Evolutionary conservation across 225 moss, liverwort and hornwort genomes (phyloP).

Genomic region (Straminergon stramineum): DNA sequence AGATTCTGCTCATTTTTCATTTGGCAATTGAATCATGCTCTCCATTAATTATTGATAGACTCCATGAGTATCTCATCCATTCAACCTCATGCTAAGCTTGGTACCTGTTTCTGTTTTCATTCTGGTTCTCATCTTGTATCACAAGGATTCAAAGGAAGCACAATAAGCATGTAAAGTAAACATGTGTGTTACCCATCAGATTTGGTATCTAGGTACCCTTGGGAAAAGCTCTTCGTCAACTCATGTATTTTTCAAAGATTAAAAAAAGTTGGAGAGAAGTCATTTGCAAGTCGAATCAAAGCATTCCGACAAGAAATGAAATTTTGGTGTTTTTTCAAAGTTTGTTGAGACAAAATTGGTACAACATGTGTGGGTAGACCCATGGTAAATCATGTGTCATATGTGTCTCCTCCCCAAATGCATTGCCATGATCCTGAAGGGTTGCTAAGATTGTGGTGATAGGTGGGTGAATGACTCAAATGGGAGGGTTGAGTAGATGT

Average conservation of each 20-base stretch:
- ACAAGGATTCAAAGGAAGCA: neutral
- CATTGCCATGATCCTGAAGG: too few species aligned
- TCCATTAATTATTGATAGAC: neutral
- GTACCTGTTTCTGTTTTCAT: too few species aligned
- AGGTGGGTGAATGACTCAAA: too few species aligned
- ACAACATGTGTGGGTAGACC: neutral
- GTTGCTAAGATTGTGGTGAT: too few species aligned
- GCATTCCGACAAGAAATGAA: neutral
- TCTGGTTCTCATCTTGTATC: too few species aligned
- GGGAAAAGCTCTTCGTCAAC: neutral
- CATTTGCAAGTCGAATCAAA: neutral
- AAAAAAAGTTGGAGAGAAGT: neutral
- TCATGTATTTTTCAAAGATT: neutral
- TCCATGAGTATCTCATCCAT: neutral
- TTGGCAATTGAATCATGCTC: neutral
- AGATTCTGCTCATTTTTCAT: neutral
- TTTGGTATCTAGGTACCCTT: neutral
- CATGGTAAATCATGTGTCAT: fast-evolving
- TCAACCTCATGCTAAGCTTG: too few species aligned
- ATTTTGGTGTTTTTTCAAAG: neutral
- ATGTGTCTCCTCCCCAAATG: neutral
- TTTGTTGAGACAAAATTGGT: neutral
- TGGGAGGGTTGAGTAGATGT: too few species aligned
- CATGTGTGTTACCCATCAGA: too few species aligned
- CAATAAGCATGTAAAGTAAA: too few species aligned